Evolutionary conservation across 1,284 basidiomycete genomes (phyloP).

Genomic region (Puccinia polysora): DNA sequence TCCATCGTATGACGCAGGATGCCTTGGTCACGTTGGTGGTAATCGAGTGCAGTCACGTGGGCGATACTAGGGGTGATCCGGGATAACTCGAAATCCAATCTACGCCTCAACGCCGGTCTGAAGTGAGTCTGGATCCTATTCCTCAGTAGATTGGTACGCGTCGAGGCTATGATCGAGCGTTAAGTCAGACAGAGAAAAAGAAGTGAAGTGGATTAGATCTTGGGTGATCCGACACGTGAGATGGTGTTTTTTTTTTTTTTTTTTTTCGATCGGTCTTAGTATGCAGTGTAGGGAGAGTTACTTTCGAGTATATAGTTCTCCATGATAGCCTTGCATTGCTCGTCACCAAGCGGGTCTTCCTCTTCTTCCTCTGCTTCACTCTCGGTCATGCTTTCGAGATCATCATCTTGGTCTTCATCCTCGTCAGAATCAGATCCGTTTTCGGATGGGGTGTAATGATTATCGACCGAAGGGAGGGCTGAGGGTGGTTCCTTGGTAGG

Average conservation of each 20-base stretch:
- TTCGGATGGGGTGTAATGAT: background rate
- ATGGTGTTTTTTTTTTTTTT: no score
- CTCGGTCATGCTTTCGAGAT: background rate
- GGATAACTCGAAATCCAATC: slow-evolving; percentile 32
- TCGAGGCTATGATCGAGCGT: slow-evolving; percentile 23
- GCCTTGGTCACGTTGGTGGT: slow-evolving; percentile 25
- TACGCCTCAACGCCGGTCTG: slow-evolving; percentile 19
- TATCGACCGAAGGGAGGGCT: background rate
- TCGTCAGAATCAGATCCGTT: background rate
- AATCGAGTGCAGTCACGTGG: slow-evolving; percentile 26
- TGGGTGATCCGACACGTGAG: background rate
- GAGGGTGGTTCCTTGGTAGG: slow-evolving; percentile 9
- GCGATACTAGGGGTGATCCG: slow-evolving; percentile 30
- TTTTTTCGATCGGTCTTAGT: background rate
- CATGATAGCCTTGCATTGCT: slow-evolving; percentile 38
- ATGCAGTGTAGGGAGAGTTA: background rate
- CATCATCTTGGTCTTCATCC: background rate
- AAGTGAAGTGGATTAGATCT: background rate
- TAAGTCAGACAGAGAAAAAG: background rate
- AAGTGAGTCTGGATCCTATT: slow-evolving; percentile 24
- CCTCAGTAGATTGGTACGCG: slow-evolving; percentile 17
- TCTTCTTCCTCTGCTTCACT: slow-evolving; percentile 19
- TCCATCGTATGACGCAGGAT: slow-evolving; percentile 28
- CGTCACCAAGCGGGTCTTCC: slow-evolving; percentile 24
- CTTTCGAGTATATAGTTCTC: slow-evolving; percentile 40